These are phyloP conservation scores for Heterobasidion irregulare DNA, from an alignment of 1,284 basidiomycete genomes.

Conservation along the genomic window DNA sequence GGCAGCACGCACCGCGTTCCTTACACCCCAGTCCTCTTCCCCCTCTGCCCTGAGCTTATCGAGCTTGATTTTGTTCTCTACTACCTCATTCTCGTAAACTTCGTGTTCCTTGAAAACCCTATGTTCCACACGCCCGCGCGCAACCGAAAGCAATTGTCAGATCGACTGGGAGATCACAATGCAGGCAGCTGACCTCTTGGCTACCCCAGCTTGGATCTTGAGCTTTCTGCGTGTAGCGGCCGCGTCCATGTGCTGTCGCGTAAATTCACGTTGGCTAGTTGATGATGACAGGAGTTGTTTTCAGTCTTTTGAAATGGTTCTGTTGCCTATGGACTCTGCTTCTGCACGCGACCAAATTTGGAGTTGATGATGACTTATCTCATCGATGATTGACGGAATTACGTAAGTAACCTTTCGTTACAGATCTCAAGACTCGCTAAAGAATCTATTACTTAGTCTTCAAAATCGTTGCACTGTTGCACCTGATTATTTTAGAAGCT, in stretches of 20 bases:
- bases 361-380: too few relatives aligned
- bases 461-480: too few relatives aligned
- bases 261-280: neutral
- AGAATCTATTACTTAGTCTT: too few relatives aligned
- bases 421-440: too few relatives aligned
- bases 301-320: neutral
- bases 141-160: neutral
- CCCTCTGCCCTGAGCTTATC: constrained; percentile 56
- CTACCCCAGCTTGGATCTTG: constrained; percentile 73
- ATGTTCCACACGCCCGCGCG: neutral
- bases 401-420: too few relatives aligned
- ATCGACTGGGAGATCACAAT: neutral
- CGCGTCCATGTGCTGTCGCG: constrained; percentile 34
- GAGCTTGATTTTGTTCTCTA: constrained; percentile 48
- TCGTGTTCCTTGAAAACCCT: constrained; percentile 72
- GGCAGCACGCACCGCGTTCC: constrained; percentile 59
- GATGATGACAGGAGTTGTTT: neutral
- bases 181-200: constrained; percentile 46
- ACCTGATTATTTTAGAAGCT: too few relatives aligned
- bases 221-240: constrained; percentile 54
- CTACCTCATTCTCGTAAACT: constrained; percentile 64
- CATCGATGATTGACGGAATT: too few relatives aligned
- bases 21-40: constrained; percentile 74
- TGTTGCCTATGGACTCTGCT: neutral
- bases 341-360: too few relatives aligned